Evolutionary conservation across 768 basidiomycete species (phyloP), one percentile per base, ranked within the genome.

Genomic region (Russula griseocarnosa): DNA sequence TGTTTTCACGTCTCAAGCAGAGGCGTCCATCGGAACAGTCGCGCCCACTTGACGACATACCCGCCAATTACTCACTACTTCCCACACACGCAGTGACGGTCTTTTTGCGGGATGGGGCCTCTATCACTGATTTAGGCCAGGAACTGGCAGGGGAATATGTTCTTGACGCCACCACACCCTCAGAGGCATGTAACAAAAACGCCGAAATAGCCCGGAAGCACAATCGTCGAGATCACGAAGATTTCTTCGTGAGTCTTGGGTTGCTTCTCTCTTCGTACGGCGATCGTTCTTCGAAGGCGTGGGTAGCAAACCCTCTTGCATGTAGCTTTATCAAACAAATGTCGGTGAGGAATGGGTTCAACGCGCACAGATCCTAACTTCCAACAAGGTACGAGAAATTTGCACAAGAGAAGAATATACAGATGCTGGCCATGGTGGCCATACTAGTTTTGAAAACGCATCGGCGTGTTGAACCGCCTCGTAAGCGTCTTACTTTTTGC

Each of bases 401-500:
- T 34, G 73, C 76, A 16, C 69, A 66, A 8, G 77, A 76, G 38
- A 90, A 83, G 69, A 90, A 94, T 69, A 72, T 92, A 1, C 90
- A 93, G 69, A 86, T 91, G 85, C 77, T 94, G 18, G 90, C 88
- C 0, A 91, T 94, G 83, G 65, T 91, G 4, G 79, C 89, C 0
- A 76, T 83, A 54, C 73, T 91, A n/a, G 74, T 92, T 3, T 77
- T 92, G 3, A 86, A 86, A 70, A 80, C 69, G 40, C 66, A 66
- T 71, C 58, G 63, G 40, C 49, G 66, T 22, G 55, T 50, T 32
- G 49, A 60, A 14, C 55, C 69, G 3, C 57, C 55, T 44, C 59
- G 70, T 73, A 36, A 56, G 67, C 38, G 55, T n/a, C 60, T 40
- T 44, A 62, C 50, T 38, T 30, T 18, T 18, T 42, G 26, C 22